phyloP scores from a whole-genome alignment of 192 early-diverging fungal species.

The Coemansia sp. region DNA sequence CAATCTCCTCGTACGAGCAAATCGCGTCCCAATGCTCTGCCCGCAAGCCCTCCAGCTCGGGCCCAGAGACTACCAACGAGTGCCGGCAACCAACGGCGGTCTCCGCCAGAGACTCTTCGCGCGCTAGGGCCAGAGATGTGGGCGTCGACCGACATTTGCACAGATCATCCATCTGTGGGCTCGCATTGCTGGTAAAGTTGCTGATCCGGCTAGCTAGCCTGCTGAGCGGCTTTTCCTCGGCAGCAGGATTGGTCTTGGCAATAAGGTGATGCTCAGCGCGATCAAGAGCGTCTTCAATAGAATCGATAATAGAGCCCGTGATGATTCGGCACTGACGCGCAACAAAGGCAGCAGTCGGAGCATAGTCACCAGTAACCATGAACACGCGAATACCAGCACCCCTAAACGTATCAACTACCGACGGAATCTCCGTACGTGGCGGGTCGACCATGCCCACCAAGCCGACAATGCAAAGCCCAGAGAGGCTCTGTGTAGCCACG shows the following conservation, averaged over 20 bases:
- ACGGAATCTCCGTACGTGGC: slow-evolving; percentile 70
- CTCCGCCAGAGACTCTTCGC: slow-evolving; percentile 9
- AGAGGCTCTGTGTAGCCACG: slow-evolving; percentile 23
- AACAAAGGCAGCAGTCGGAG: slow-evolving; percentile 75
- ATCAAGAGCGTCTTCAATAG: slow-evolving; percentile 33
- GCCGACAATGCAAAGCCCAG: slow-evolving; percentile 66
- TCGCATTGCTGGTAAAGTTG: neutral
- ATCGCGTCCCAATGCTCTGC: slow-evolving; percentile 69
- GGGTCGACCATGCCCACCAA: slow-evolving; percentile 81
- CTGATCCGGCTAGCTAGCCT: neutral
- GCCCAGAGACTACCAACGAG: slow-evolving; percentile 66
- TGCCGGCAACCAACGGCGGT: slow-evolving; percentile 10
- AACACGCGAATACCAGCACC: slow-evolving; percentile 70
- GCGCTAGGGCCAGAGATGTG: neutral
- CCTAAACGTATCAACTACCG: slow-evolving; percentile 60
- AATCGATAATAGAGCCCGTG: slow-evolving; percentile 31
- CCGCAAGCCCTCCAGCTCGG: slow-evolving; percentile 61
- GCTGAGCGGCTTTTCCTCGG: neutral
- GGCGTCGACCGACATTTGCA: neutral
- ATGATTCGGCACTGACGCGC: slow-evolving; percentile 78
- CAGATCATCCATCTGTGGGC: neutral
- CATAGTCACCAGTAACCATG: slow-evolving; percentile 86
- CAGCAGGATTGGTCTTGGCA: neutral
- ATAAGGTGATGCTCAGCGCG: neutral
- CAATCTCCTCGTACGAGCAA: slow-evolving; percentile 68